Base-by-base conservation (phyloP, 352 stramenopile species). In the Pythium monospermum region DNA sequence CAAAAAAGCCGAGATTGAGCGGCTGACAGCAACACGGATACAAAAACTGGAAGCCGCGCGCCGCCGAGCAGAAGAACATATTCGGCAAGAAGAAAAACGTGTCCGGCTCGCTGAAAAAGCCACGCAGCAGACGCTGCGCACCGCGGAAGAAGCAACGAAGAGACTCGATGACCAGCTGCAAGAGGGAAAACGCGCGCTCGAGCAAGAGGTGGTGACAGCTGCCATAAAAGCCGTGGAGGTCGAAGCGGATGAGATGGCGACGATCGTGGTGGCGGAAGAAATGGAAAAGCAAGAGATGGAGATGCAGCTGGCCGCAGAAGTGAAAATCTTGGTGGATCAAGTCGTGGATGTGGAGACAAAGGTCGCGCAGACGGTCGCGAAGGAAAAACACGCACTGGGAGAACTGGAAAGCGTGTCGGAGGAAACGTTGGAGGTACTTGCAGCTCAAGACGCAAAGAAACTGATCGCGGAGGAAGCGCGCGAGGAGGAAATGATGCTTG, bases 91-190 rank as follows among this genome's bases (percentile, higher is more conserved):
- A n/a, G n/a, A n/a, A n/a, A n/a, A n/a, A n/a, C n/a, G n/a, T n/a
- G n/a, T n/a, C n/a, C 16, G 52, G 15, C 19, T 35, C 13, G 52
- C 42, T 16, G 52, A 59, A 48, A 44, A 53, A 44, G 21, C 13
- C 6, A 4, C 53, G n/a, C 26, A 30, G 12, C 33, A 35, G 18
- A 37, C 30, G 18, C n/a, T n/a, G n/a, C n/a, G n/a, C n/a, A n/a
- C n/a, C n/a, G 28, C 22, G 8, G 52, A 47, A 4, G 43, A 53
- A 18, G 52, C 42, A 11, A 25, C 32, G 4, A 26, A 22, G 12
- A 44, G 27, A 16, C 43, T 59, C 11, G 52, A 53, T 21, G 35
- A 26, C 2, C 32, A 53, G 11, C 22, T 59, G 3, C n/a, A 36
- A 3, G 35, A 37, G 15, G 44, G 37, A 6, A 52, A 51, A 18